These are phyloP conservation scores for Monilinia vaccinii-corymbosi DNA, from an alignment of 2,329 filamentous ascomycete genomes.

Conservation along the genomic window DNA sequence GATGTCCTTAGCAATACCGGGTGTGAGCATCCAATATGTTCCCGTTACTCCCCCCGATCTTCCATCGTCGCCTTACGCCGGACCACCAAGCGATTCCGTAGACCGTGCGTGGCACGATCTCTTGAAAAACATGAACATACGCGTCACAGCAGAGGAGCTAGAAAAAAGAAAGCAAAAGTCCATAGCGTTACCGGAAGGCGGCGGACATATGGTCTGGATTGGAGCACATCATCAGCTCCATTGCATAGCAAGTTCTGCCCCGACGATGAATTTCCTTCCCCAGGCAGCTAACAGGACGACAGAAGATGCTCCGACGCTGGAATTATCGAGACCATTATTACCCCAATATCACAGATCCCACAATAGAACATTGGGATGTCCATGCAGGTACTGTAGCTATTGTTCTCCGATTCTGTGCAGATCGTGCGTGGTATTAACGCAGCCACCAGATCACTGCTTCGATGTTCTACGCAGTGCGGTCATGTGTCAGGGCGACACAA, in stretches of 20 bases:
- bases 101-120: conserved; percentile 12
- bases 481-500: conserved; percentile 6
- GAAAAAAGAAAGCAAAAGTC: neutral
- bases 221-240: conserved; percentile 1
- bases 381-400: neutral
- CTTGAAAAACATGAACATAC: conserved; percentile 6
- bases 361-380: conserved; percentile 1
- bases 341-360: neutral
- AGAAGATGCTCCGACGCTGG: conserved; percentile 5
- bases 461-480: conserved; percentile 1
- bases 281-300: neutral
- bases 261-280: neutral
- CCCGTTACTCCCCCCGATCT: neutral
- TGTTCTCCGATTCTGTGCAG: no score
- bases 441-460: neutral
- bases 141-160: conserved; percentile 6
- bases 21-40: neutral
- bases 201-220: conserved; percentile 2
- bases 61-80: conserved; percentile 3
- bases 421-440: neutral
- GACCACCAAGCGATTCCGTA: neutral
- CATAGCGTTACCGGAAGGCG: conserved; percentile 2
- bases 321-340: conserved; percentile 1
- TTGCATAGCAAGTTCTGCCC: neutral
- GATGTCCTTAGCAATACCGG: neutral